Evolutionary conservation across 2,329 filamentous ascomycete species (phyloP), one percentile per base, ranked within the genome.

Genomic region (Penicillium freii): DNA sequence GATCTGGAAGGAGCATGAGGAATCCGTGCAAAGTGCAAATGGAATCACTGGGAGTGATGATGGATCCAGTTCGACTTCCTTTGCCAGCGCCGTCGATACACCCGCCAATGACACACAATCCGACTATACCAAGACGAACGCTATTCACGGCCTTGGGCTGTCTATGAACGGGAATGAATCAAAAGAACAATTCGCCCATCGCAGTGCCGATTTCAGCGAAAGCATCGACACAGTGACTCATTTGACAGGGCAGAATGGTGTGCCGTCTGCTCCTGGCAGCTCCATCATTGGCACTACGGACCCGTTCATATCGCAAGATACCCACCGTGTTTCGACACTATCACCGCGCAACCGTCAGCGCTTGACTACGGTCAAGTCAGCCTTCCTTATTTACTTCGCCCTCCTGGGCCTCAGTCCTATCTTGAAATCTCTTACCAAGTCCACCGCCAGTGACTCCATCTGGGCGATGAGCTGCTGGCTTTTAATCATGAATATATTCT

Each of bases 391-490:
- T 68, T 97, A 95, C 77, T 95, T 89, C 65, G 92, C 92, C 4
- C 82, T 99, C 15, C 85, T 97, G 4, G 94, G 93, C 11, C 83
- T 99, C 4, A 96, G 91, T 42, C 94, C 94, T 0, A 97, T 99
- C 62, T 85, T 99, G 60, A 97, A 97, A 74, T 97, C 92, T 1
- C 84, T 99, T n/a, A 99, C 94, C 0, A 85, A 84, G 50, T 97
- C 92, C 5, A 97, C 93, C 5, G 93, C 91, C 8, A 89, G 86
- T 55, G 94, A 99, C 80, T 94, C 89, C 43, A 99, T 99, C 72
- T 99, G 94, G 94, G 91, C 94, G 57, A 89, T 99, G 80, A 94
- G 91, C 50, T 92, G 91, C 69, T 94, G 92, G 87, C 82, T 99
- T 44, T 85, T 99, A 61, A 85, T 90, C 68, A 93, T 97, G 76